Base-by-base conservation (phyloP, 805 yeast genomes). In the Candida andamanensis region DNA sequence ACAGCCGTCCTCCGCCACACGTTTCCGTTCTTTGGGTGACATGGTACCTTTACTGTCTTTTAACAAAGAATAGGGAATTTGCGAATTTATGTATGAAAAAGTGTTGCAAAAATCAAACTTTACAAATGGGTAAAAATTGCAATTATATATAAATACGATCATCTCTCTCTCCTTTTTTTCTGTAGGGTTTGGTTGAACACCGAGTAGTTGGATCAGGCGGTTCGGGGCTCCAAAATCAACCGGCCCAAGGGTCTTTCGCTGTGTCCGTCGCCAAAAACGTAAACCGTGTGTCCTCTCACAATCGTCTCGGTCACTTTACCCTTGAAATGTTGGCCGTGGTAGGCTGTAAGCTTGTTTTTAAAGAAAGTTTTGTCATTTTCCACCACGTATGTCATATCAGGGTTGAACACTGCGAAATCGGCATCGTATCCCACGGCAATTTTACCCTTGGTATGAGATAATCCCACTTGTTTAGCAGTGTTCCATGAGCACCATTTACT, bases 291-390 rank as follows among this genome's bases (percentile, higher is more conserved):
- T 3, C 97, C 97, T 43, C 96, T 69, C 11, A 90, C 67, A 28
- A 84, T 63, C 0, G 97, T 86, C 55, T 82, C 89, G 30, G 78
- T 62, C 6, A 89, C 94, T 37, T 78, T 68, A 15, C 97, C 97
- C 24, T 56, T 60, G 39, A 86, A 63, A 31, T 65, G 55, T 60
- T 64, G 65, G 4, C 95, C 95, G 47, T 85, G 69, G 52, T 85
- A 90, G 0, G 95, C 95, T 2, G 95, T 84, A 33, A 90, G 58
- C 56, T 87, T 89, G 65, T 89, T 90, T 46, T 85, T 87, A 67
- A 84, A 90, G 44, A 58, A 72, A 19, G 84, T 75, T 26, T 69
- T 62, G 14, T 66, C 65, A 49, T 81, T 80, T 3, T 60, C 56
- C 20, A 84, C 70, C 1, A 51, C 52, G 46, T 73, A 78, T 24